Percentiles rank a stretch among this genome's conserved stretches.
phyloP scores from a whole-genome alignment of 805 yeast genomes.

The Candida ficus region DNA sequence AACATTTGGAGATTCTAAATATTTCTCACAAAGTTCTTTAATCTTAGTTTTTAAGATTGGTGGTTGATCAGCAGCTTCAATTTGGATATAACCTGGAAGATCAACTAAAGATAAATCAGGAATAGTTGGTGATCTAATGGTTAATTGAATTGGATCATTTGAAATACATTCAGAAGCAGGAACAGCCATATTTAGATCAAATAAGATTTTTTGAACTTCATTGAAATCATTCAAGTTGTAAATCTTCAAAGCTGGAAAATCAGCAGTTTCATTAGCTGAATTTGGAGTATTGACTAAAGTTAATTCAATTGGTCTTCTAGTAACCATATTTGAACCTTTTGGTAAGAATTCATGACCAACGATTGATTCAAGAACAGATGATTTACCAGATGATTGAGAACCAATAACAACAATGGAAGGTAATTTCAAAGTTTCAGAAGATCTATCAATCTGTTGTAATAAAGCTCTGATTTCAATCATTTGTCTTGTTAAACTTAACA shows the following conservation, averaged over 20 bases:
- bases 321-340: slow-evolving; percentile 97
- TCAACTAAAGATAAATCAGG: slow-evolving; percentile 94
- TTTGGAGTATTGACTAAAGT: slow-evolving; percentile 86
- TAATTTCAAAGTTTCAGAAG: slow-evolving; percentile 66
- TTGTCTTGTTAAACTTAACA: slow-evolving; percentile 84
- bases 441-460: slow-evolving; percentile 66
- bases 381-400: slow-evolving; percentile 95
- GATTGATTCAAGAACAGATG: slow-evolving; percentile 90
- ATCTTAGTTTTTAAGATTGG: slow-evolving; percentile 73
- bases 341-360: slow-evolving; percentile 99
- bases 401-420: slow-evolving; percentile 98
- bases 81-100: slow-evolving; percentile 95
- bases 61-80: slow-evolving; percentile 97
- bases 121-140: slow-evolving; percentile 83
- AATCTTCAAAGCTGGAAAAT: slow-evolving; percentile 85
- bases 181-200: slow-evolving; percentile 89
- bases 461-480: slow-evolving; percentile 94
- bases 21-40: slow-evolving; percentile 73
- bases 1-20: slow-evolving; percentile 86
- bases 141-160: slow-evolving; percentile 88
- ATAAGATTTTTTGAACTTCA: slow-evolving; percentile 81
- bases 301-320: slow-evolving; percentile 93
- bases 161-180: slow-evolving; percentile 83
- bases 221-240: slow-evolving; percentile 80
- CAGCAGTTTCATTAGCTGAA: slow-evolving; percentile 80